These are phyloP conservation scores for Leishmania guyanensis DNA, from an alignment of 208 protist genomes.

Conservation along the genomic window DNA sequence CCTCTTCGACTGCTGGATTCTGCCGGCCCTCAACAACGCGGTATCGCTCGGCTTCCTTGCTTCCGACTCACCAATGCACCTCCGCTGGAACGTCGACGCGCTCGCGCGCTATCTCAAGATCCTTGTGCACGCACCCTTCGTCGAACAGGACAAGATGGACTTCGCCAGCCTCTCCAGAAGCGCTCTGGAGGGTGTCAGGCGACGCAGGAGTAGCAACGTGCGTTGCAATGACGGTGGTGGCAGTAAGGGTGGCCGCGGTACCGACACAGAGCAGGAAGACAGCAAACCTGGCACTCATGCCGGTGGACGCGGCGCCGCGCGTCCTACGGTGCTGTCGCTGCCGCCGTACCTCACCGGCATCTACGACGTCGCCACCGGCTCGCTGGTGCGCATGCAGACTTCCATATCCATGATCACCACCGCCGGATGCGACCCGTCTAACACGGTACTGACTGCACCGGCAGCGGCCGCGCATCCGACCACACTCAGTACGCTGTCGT, in stretches of 20 bases:
- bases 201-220: not conserved
- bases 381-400: slow-evolving; percentile 59
- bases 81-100: slow-evolving; percentile 88
- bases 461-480: not conserved
- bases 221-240: not conserved
- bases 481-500: not conserved
- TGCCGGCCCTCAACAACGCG: slow-evolving; percentile 81
- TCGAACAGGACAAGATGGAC: slow-evolving; percentile 24
- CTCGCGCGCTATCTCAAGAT: slow-evolving; percentile 91
- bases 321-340: slow-evolving; percentile 33
- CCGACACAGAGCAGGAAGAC: not conserved
- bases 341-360: slow-evolving; percentile 84
- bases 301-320: not conserved
- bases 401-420: not conserved
- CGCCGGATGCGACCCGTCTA: not conserved
- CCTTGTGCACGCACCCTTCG: slow-evolving; percentile 76
- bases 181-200: not conserved
- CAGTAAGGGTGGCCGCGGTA: not conserved
- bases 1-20: slow-evolving; percentile 90
- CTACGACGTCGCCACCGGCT: slow-evolving; percentile 78
- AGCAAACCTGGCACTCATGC: not conserved
- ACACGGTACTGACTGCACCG: not conserved
- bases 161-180: slow-evolving; percentile 20
- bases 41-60: slow-evolving; percentile 67
- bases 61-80: slow-evolving; percentile 65